Evolutionary conservation across 2,329 filamentous ascomycete species (phyloP).

Genomic region (Fusarium beomiforme): DNA sequence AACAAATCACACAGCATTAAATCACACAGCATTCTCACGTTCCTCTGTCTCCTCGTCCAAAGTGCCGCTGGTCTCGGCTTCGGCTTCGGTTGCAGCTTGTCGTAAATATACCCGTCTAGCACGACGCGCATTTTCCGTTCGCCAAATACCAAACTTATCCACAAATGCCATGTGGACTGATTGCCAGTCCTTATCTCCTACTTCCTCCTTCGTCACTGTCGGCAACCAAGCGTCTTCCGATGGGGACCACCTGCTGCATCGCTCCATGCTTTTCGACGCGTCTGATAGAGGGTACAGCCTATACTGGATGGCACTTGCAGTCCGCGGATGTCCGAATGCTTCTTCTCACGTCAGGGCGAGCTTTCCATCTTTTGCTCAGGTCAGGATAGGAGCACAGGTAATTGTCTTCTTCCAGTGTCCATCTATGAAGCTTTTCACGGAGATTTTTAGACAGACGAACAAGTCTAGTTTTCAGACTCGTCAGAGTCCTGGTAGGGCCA

Average conservation of each 20-base stretch:
- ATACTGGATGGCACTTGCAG: neutral
- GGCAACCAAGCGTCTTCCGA: neutral
- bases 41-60: neutral
- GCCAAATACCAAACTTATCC: too few species aligned
- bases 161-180: too few species aligned
- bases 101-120: too few species aligned
- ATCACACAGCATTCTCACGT: neutral
- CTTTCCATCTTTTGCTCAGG: neutral
- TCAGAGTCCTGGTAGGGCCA: neutral
- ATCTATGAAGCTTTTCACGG: neutral
- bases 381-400: neutral
- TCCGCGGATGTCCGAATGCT: neutral
- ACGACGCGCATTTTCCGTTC: too few species aligned
- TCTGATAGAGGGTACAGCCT: neutral
- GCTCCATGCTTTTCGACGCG: neutral
- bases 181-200: too few species aligned
- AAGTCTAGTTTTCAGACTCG: neutral
- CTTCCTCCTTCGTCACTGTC: too few species aligned
- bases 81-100: too few species aligned
- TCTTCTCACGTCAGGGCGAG: neutral
- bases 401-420: neutral
- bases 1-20: neutral
- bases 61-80: too few species aligned
- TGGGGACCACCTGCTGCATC: neutral
- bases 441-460: neutral